A percentile compares a stretch with the other conserved stretches of the same genome.
These are phyloP conservation scores for Remersonia thermophila DNA, from an alignment of 2,329 filamentous ascomycete genomes.

Conservation along the genomic window DNA sequence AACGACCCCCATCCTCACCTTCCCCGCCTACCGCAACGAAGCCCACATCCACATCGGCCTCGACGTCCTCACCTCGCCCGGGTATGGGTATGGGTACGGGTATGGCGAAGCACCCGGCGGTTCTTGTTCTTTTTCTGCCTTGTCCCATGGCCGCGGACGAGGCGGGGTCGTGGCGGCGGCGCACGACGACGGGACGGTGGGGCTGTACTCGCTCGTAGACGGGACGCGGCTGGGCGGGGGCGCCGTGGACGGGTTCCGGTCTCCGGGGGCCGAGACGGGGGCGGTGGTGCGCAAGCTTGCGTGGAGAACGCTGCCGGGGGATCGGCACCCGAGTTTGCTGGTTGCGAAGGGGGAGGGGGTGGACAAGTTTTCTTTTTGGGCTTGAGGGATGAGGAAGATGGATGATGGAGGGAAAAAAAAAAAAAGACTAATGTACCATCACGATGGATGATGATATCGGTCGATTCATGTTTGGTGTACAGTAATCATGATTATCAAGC, in stretches of 20 bases:
- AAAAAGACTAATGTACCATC: too few species aligned
- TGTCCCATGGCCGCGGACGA: too few species aligned
- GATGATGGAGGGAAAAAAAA: too few species aligned
- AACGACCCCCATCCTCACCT: conserved; percentile 30
- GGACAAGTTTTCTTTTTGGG: conserved; percentile 31
- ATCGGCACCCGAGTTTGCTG: conserved; percentile 35
- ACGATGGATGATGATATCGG: too few species aligned
- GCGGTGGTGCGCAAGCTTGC: conserved; percentile 30
- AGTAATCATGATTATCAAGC: too few species aligned
- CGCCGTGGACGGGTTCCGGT: conserved; percentile 18
- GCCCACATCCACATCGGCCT: conserved; percentile 37
- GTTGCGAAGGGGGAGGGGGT: conserved; percentile 27
- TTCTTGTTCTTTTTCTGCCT: conserved; percentile 13
- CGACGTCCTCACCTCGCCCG: conserved; percentile 25
- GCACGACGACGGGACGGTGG: conserved; percentile 35
- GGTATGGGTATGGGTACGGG: too few species aligned
- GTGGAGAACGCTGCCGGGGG: conserved; percentile 34
- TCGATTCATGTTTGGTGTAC: too few species aligned
- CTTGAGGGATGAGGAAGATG: too few species aligned
- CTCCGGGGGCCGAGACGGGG: conserved; percentile 8
- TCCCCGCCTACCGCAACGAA: conserved; percentile 38
- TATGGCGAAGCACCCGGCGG: too few species aligned
- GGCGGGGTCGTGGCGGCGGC: conserved; percentile 41
- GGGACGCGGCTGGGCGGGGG: too few species aligned
- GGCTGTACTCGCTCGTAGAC: conserved; percentile 36